Evolutionary conservation across 2,329 filamentous ascomycete species (phyloP), one percentile per base, ranked within the genome.

Genomic region (Claviceps sp.): DNA sequence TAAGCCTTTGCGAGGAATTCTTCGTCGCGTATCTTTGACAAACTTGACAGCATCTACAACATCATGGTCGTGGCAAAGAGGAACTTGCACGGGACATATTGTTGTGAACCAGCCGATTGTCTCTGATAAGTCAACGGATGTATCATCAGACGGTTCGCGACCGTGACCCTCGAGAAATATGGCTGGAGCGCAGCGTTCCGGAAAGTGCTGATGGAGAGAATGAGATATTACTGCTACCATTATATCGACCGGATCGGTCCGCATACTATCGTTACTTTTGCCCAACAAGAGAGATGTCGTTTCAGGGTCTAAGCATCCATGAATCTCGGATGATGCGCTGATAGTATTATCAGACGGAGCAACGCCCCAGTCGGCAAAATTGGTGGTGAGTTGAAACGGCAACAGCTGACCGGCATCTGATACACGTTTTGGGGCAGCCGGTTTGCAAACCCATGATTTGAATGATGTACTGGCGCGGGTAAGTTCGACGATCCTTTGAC

Each of bases 31-130:
- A 50, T 72, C 67, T 53, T 71, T 70, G 23, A 64, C 60, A 36
- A 54, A 55, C 4, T 56, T 52, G 22, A 61, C 22, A 47, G 51
- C 52, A 17, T 58, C 50, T 3, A 53, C 9, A 5, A 54, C n/a
- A 6, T 50, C 22, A 36, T 38, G 40, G 8, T 50, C 40, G 4
- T 39, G 20, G 0, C 29, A 54, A 29, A 60, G 46, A 20, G 54
- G 34, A 1, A 63, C 16, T 0, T 56, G 58, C 0, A 70, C 42
- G 0, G 71, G 71, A 16, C 59, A 64, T 13, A 73, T 60, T 0
- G 68, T 69, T 1, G 71, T 73, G 51, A 74, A 74, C 71, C 71
- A 74, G 4, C 71, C 72, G 0, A 74, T 66, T 0, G 68, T 72
- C 1, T 61, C 54, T 0, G 70, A 68, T 1, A 68, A 55, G 47